phyloP scores from a whole-genome alignment of 2,329 filamentous ascomycete genomes.

The Xylogone sp. region DNA sequence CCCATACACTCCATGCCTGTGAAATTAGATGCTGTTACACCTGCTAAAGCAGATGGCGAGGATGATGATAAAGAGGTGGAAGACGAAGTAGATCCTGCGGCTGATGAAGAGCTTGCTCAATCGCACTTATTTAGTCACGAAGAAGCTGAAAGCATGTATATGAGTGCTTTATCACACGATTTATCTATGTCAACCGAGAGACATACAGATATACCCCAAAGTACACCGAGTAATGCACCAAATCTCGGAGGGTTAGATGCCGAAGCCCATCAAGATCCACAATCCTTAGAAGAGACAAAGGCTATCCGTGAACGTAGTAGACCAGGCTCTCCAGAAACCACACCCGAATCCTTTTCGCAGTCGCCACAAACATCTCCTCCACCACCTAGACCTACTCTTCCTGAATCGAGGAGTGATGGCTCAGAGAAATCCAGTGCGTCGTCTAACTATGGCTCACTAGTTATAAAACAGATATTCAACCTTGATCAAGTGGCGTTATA shows the following conservation, averaged over 20 bases:
- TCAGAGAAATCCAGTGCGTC: conserved; percentile 23
- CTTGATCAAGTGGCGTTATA: conserved; percentile 32
- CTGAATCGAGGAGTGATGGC: conserved; percentile 16
- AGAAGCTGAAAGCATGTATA: conserved; percentile 83
- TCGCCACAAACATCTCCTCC: background rate
- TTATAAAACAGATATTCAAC: conserved; percentile 30
- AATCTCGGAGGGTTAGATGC: conserved; percentile 3
- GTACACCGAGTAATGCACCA: conserved; percentile 14
- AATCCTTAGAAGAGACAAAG: background rate
- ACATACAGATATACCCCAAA: conserved; percentile 8
- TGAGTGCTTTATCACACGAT: conserved; percentile 63
- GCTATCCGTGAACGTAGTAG: background rate
- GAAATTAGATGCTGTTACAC: background rate
- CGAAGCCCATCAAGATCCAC: background rate
- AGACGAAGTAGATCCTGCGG: conserved; percentile 13
- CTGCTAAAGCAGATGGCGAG: background rate
- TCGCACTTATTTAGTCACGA: conserved; percentile 75
- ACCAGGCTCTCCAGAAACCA: conserved; percentile 4
- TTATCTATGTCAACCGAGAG: conserved; percentile 14
- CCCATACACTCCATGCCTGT: background rate
- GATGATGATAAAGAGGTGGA: conserved; percentile 6
- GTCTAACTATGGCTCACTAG: conserved; percentile 20
- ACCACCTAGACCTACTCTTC: conserved; percentile 9
- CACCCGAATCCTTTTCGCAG: conserved; percentile 4
- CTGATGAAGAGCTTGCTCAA: conserved; percentile 49